These are phyloP conservation scores for Cucurbita maxima DNA, from an alignment of 306 rosid species.

Conservation along the genomic window DNA sequence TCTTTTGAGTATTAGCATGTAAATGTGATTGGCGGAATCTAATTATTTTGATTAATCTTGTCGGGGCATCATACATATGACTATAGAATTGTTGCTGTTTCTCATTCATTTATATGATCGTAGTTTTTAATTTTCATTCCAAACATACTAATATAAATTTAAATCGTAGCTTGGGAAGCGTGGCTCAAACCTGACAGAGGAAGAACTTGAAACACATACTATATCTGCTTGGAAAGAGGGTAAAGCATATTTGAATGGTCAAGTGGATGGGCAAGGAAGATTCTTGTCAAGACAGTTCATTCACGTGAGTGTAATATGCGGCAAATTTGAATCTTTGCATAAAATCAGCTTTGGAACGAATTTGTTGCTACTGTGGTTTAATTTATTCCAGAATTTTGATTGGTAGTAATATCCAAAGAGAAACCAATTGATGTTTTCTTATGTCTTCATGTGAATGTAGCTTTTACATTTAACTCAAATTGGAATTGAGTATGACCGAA, in stretches of 20 bases:
- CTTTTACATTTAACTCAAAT: background rate
- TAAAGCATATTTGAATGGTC: conserved; percentile 56
- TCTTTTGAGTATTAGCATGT: background rate
- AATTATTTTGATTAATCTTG: background rate
- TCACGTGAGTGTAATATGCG: conserved; percentile 46
- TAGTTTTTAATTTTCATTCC: background rate
- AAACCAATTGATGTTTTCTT: background rate
- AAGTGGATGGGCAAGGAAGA: conserved; percentile 54
- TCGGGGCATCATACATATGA: background rate
- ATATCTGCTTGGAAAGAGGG: conserved; percentile 98
- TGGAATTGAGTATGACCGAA: background rate
- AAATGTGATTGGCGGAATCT: background rate
- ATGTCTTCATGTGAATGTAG: background rate
- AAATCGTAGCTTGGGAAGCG: conserved; percentile 76
- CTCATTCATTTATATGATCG: background rate
- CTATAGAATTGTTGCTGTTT: background rate
- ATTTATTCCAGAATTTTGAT: background rate
- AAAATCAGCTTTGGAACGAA: background rate
- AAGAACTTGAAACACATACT: conserved; percentile 97
- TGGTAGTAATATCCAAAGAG: background rate
- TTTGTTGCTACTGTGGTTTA: background rate
- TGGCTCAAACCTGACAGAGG: conserved; percentile 90
- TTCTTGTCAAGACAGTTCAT: conserved; percentile 41
- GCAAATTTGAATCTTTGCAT: conserved; percentile 1
- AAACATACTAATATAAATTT: conserved; percentile 13